These are phyloP conservation scores for Sporothrix brunneoviolacea DNA, from an alignment of 2,329 filamentous ascomycete species.

Conservation along the genomic window DNA sequence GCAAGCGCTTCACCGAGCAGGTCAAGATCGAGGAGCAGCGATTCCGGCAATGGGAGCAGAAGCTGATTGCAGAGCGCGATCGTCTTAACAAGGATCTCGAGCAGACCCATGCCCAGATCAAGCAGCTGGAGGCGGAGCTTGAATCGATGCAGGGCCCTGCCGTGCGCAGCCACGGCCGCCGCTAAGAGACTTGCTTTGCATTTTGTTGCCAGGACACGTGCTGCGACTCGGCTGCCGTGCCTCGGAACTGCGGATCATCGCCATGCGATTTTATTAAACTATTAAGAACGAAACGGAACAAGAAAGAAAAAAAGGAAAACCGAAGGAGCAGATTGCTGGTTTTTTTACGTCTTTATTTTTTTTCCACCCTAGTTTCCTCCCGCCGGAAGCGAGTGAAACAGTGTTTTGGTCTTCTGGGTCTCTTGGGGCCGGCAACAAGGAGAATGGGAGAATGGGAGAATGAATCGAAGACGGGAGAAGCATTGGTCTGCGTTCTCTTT, in stretches of 20 bases:
- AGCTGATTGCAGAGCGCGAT: conserved; percentile 97
- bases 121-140: conserved; percentile 84
- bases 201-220: no score
- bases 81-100: conserved; percentile 99
- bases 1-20: conserved; percentile 99
- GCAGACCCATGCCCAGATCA: conserved; percentile 91
- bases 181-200: conserved; percentile 48
- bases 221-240: neutral
- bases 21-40: conserved; percentile 99
- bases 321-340: neutral
- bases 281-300: neutral
- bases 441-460: neutral
- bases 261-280: neutral
- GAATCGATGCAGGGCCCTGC: conserved; percentile 87
- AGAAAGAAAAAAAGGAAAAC: neutral
- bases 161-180: conserved; percentile 86
- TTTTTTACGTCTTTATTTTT: neutral
- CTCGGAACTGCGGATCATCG: neutral
- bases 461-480: neutral
- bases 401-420: neutral
- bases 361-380: neutral
- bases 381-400: neutral
- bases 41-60: conserved; percentile 99
- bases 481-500: neutral
- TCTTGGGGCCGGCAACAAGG: neutral